phyloP scores from a whole-genome alignment of 2,329 filamentous ascomycete genomes.

The Phyllosticta citribraziliensis region DNA sequence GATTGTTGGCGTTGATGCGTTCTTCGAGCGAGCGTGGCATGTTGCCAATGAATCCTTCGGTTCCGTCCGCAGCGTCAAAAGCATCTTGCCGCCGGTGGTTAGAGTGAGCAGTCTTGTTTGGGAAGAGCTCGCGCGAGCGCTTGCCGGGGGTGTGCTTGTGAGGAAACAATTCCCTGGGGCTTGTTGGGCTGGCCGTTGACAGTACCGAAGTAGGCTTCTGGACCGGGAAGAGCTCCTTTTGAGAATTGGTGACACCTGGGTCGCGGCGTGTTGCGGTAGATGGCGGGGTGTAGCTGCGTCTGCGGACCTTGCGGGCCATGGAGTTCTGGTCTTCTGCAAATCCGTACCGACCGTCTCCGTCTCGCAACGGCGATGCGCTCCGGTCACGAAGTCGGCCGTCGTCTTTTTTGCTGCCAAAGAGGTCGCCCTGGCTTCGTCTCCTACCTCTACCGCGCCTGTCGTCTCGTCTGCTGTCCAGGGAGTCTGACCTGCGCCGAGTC shows the following conservation, averaged over 20 bases:
- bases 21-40: constrained; percentile 8
- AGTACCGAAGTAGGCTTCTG: constrained; percentile 12
- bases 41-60: constrained; percentile 12
- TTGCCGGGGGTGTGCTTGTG: constrained; percentile 14
- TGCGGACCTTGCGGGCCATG: constrained; percentile 31
- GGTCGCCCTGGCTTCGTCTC: constrained; percentile 19
- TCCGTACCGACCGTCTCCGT: constrained; percentile 39
- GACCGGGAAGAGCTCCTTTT: constrained; percentile 49
- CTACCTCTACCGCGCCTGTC: constrained; percentile 17
- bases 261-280: constrained; percentile 15
- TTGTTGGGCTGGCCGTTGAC: constrained; percentile 2
- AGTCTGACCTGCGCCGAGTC: constrained; percentile 13
- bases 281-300: constrained; percentile 32
- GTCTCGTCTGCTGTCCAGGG: constrained; percentile 15
- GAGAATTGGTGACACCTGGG: constrained; percentile 28
- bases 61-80: constrained; percentile 23
- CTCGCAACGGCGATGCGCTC: constrained; percentile 45
- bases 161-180: constrained; percentile 13
- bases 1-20: constrained; percentile 7
- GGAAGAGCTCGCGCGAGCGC: constrained; percentile 25
- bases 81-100: constrained; percentile 37
- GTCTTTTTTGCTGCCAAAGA: constrained; percentile 17
- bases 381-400: constrained; percentile 45
- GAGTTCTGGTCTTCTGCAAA: constrained; percentile 40
- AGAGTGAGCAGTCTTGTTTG: constrained; percentile 25